A percentile compares a stretch with the other conserved stretches of the same genome.
Conservation (phyloP, 805 yeast species). For the Wickerhamiella azymoides region DNA sequence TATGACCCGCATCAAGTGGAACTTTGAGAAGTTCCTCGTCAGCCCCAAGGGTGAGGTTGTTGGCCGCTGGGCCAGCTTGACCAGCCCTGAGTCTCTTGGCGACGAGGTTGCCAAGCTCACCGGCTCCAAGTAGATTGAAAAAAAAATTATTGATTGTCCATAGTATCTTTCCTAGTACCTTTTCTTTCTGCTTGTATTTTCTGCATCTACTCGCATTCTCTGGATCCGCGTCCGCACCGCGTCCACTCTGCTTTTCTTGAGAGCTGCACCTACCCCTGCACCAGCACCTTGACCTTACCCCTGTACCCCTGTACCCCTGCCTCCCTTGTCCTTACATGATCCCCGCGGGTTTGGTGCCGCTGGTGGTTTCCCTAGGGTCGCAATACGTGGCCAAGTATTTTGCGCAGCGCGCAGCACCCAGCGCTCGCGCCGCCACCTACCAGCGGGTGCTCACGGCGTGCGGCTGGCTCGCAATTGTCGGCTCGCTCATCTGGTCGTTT, state of each 20-base stretch:
- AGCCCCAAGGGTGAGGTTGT: slow-evolving; percentile 45
- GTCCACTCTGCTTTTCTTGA: too few species aligned
- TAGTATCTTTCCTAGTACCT: not conserved
- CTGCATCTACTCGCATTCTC: not conserved
- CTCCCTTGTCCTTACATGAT: not conserved
- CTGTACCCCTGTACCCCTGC: too few species aligned
- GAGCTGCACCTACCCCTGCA: too few species aligned
- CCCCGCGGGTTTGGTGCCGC: not conserved
- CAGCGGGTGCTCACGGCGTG: not conserved
- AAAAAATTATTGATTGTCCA: too few species aligned
- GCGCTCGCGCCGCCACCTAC: not conserved
- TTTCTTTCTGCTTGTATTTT: too few species aligned
- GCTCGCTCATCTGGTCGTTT: not conserved
- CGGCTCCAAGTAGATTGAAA: not conserved
- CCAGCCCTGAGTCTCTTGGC: slow-evolving; percentile 51
- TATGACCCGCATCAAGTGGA: slow-evolving; percentile 65
- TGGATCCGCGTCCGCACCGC: too few species aligned
- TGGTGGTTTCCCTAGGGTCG: not conserved
- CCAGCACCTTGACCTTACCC: too few species aligned
- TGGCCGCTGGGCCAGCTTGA: slow-evolving; percentile 48
- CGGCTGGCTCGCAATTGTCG: not conserved
- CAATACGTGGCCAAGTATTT: not conserved
- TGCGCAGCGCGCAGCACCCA: not conserved
- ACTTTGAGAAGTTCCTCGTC: slow-evolving; percentile 61
- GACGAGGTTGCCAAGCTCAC: slow-evolving; percentile 34